Conservation (phyloP, 352 stramenopile genomes). For the Phytophthora sansomeana region DNA sequence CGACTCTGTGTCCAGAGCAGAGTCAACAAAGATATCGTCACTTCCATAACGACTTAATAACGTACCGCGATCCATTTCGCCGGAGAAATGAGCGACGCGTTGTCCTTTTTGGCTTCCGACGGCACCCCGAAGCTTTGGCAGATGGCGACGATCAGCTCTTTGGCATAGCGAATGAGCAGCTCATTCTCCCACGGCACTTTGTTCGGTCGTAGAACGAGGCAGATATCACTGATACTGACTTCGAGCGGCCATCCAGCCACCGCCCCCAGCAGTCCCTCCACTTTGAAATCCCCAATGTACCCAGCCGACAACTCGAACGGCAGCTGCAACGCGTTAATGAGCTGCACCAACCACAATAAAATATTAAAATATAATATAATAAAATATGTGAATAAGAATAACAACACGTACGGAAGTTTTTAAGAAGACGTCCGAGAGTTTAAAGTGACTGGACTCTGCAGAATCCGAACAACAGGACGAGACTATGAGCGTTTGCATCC, state of each 20-base stretch:
- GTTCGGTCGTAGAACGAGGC: slow-evolving; percentile 67
- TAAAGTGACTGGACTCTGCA: slow-evolving; percentile 72
- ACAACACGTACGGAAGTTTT: slow-evolving; percentile 53
- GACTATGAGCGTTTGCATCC: slow-evolving; percentile 5
- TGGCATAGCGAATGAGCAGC: slow-evolving; percentile 71
- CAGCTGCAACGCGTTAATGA: slow-evolving; percentile 71
- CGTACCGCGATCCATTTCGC: slow-evolving; percentile 68
- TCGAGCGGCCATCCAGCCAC: slow-evolving; percentile 65
- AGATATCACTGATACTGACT: slow-evolving; percentile 61
- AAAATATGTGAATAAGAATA: not conserved
- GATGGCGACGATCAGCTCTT: slow-evolving; percentile 67
- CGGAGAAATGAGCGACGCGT: slow-evolving; percentile 50
- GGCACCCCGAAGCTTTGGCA: slow-evolving; percentile 55
- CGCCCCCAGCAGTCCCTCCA: slow-evolving; percentile 69
- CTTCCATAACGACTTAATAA: not conserved
- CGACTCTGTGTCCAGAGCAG: slow-evolving; percentile 42
- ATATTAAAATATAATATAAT: slow-evolving; percentile 1
- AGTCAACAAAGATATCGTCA: not conserved
- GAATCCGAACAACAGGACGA: not conserved
- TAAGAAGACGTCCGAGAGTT: slow-evolving; percentile 67
- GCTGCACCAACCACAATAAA: slow-evolving; percentile 21
- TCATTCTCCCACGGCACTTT: slow-evolving; percentile 74
- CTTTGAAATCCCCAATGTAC: slow-evolving; percentile 72
- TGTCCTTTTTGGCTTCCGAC: slow-evolving; percentile 40
- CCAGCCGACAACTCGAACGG: slow-evolving; percentile 71